Conservation (phyloP, 805 yeast genomes). For the Vanderwaltozyma polyspora region DNA sequence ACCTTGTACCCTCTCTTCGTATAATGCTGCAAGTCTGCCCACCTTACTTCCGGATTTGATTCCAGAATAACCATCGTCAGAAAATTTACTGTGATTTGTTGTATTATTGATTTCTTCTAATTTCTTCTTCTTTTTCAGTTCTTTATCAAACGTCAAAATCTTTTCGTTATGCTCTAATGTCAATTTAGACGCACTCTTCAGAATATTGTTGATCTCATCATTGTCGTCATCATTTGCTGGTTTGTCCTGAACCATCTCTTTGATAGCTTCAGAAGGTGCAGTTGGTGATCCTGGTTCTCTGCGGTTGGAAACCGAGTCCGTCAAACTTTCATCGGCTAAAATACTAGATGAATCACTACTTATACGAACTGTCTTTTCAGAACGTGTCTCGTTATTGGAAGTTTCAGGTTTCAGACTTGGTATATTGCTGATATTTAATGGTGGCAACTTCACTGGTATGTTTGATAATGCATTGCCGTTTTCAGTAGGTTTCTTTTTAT, state of each 20-base stretch:
- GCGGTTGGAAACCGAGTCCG: no score
- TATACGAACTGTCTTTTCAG: slow-evolving; percentile 11
- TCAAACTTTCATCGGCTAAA: no score
- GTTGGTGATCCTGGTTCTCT: not conserved
- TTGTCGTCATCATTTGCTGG: slow-evolving; percentile 4
- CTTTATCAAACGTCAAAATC: slow-evolving; percentile 22
- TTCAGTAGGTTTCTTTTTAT: slow-evolving; percentile 1
- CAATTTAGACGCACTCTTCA: slow-evolving; percentile 1
- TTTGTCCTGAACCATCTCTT: slow-evolving; percentile 13
- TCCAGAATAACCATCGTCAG: slow-evolving; percentile 27
- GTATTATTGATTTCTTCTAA: slow-evolving; percentile 6
- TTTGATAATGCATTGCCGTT: not conserved
- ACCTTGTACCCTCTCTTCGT: slow-evolving; percentile 45
- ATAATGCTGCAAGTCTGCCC: slow-evolving; percentile 48
- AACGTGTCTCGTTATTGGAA: slow-evolving; percentile 5
- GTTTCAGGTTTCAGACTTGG: slow-evolving; percentile 8
- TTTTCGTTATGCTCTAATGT: slow-evolving; percentile 11
- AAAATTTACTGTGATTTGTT: slow-evolving; percentile 15
- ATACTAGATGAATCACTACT: slow-evolving; percentile 11
- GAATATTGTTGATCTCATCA: slow-evolving; percentile 2
- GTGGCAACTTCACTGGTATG: no score
- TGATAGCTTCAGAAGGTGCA: slow-evolving; percentile 6
- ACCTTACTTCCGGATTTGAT: slow-evolving; percentile 48
- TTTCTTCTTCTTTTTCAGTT: slow-evolving; percentile 15
- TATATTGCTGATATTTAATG: no score